phyloP scores from a whole-genome alignment of 441 rosid species.

The Arabidopsis lyrata region DNA sequence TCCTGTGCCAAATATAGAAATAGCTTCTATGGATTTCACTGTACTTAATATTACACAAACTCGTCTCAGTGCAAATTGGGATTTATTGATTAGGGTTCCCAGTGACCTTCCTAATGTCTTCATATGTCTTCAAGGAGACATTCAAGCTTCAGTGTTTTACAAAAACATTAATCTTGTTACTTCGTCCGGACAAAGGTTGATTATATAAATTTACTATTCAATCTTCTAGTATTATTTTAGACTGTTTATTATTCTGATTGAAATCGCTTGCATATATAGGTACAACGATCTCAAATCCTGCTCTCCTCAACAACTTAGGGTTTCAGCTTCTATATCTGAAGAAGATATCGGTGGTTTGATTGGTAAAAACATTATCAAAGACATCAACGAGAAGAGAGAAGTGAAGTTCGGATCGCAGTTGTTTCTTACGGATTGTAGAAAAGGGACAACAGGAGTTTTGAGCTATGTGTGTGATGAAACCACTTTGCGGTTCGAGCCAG shows the following conservation, averaged over 20 bases:
- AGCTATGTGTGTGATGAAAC: not conserved
- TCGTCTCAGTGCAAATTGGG: constrained; percentile 22
- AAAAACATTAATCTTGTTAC: constrained; percentile 21
- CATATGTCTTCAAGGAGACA: constrained; percentile 27
- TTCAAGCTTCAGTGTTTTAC: constrained; percentile 23
- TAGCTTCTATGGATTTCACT: constrained; percentile 33
- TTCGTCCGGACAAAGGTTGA: constrained; percentile 13
- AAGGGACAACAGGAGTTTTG: not conserved
- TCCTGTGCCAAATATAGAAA: not conserved
- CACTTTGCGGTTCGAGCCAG: not conserved
- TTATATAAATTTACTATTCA: not conserved
- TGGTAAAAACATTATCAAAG: not conserved
- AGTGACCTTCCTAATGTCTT: not conserved
- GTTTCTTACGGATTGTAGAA: not conserved
- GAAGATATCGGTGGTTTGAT: constrained; percentile 5
- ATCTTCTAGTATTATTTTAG: not conserved
- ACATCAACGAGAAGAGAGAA: not conserved
- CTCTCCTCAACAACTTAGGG: not conserved
- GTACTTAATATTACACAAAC: not conserved
- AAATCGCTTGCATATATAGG: not conserved
- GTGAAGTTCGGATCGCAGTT: not conserved
- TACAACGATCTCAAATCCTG: not conserved
- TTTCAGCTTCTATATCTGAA: not conserved
- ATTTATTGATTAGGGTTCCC: constrained; percentile 9
- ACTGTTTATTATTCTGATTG: not conserved